phyloP scores from a whole-genome alignment of 306 rosid genomes.

The Citrullus colocynthis region DNA sequence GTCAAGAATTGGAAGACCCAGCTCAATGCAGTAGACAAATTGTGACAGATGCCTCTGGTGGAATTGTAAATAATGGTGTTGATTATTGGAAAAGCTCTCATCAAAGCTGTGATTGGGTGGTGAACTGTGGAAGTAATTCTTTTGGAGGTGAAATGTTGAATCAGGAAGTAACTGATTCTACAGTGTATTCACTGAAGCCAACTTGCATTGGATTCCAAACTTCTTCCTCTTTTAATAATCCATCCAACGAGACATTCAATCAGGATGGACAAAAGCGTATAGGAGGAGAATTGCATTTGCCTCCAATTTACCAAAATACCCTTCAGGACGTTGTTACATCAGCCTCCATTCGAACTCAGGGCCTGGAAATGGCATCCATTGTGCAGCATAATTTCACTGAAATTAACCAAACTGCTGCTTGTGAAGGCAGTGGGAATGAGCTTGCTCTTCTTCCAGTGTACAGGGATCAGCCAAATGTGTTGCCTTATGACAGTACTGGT shows the following conservation, averaged over 20 bases:
- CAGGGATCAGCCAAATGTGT: slow-evolving; percentile 23
- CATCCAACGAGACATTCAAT: slow-evolving; percentile 7
- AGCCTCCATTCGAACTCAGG: slow-evolving; percentile 22
- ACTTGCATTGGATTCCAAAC: slow-evolving; percentile 10
- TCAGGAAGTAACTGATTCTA: slow-evolving; percentile 15
- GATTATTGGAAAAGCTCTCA: slow-evolving; percentile 32
- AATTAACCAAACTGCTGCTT: slow-evolving; percentile 9
- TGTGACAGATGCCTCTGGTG: slow-evolving; percentile 18
- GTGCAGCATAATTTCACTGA: slow-evolving; percentile 14
- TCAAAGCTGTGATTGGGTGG: slow-evolving; percentile 41
- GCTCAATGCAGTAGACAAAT: slow-evolving; percentile 17
- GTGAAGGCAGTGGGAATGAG: slow-evolving; percentile 27
- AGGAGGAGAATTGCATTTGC: slow-evolving; percentile 21
- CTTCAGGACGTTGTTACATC: slow-evolving; percentile 42
- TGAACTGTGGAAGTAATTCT: slow-evolving; percentile 26
- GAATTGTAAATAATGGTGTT: slow-evolving; percentile 1
- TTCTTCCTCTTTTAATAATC: not conserved
- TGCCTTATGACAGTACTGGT: slow-evolving; percentile 18
- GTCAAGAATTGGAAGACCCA: slow-evolving; percentile 13
- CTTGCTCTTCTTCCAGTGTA: slow-evolving; percentile 27
- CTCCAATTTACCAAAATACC: slow-evolving; percentile 28
- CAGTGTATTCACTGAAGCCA: slow-evolving; percentile 19
- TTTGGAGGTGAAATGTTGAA: slow-evolving; percentile 6
- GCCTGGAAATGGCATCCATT: slow-evolving; percentile 22
- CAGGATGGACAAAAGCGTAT: slow-evolving; percentile 22